Base-by-base conservation (phyloP, 768 basidiomycete genomes). In the Lentinula lateritia region DNA sequence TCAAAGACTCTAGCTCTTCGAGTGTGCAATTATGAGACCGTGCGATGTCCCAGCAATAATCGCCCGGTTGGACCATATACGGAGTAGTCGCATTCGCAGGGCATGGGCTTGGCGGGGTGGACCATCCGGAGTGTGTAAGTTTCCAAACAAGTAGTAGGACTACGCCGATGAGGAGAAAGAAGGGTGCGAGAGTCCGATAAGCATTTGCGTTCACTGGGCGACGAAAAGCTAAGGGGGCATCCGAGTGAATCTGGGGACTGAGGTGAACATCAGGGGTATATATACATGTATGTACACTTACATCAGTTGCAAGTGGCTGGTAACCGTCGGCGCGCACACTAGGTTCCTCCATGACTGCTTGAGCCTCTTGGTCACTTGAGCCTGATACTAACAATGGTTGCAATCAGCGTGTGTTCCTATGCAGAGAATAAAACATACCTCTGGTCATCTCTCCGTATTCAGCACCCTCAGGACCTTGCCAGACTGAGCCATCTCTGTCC, bases 91-190 rank as follows among this genome's bases (percentile, higher is more conserved):
- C 75, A n/a, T 71, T 39, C 1, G 23, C 66, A 1, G 79, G 76
- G 65, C 81, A 83, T 7, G 68, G 65, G 48, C 69, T 65, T 16
- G 69, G 65, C 3, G 72, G 64, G 1, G 74, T 61, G 8, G 78
- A 68, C 50, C 84, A 74, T 5, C 71, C 70, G 1, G 80, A 79
- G 39, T 82, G 65, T 15, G 84, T 74, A 50, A 88, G 77, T 10
- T 86, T 83, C 83, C 85, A 88, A 62, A 87, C 72, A 58, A 88
- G 80, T 12, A 90, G 77, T 43, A 90, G 78, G 18, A 83, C 62
- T 58, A 84, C 86, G 10, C 81, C 83, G 46, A 89, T 79, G 53
- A 88, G 80, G 61, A 90, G 83, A 76, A 89, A 86, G 75, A 89
- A 90, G 6, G 88, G 88, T 67, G 87, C 85, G 6, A 90, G 76